phyloP scores from a whole-genome alignment of 1,284 basidiomycete genomes.

The Ustilago esculenta region DNA sequence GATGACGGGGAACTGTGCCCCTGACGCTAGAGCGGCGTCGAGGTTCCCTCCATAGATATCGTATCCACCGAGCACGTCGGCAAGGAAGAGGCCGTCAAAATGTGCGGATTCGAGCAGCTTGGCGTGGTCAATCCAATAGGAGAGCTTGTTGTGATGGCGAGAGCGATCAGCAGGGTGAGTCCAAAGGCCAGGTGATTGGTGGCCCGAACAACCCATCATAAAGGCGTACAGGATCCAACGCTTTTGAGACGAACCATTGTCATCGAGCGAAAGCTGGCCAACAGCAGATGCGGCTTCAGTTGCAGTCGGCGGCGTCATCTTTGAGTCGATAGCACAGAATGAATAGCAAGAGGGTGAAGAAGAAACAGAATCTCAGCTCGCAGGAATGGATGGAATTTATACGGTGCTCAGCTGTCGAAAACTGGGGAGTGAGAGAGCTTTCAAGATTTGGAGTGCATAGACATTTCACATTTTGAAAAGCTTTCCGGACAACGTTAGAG shows the following conservation, averaged over 20 bases:
- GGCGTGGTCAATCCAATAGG: conserved; percentile 60
- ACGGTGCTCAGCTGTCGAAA: too few species aligned
- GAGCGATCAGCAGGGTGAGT: conserved; percentile 53
- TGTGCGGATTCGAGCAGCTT: conserved; percentile 56
- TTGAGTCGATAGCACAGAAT: too few species aligned
- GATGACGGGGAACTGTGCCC: conserved; percentile 62
- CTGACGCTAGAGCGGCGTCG: conserved; percentile 53
- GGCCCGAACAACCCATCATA: conserved; percentile 60
- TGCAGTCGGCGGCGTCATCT: conserved; percentile 20
- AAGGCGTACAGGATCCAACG: conserved; percentile 53
- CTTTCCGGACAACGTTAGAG: too few species aligned
- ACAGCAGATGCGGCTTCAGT: conserved; percentile 9
- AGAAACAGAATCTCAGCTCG: too few species aligned
- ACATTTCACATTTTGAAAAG: too few species aligned
- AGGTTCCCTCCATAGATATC: conserved; percentile 55
- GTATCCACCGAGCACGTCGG: conserved; percentile 63
- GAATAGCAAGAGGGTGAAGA: neutral
- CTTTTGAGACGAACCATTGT: conserved; percentile 1
- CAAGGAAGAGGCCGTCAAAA: conserved; percentile 62
- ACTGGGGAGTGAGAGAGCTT: too few species aligned
- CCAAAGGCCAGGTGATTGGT: conserved; percentile 58
- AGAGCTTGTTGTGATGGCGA: conserved; percentile 54
- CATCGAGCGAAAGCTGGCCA: conserved; percentile 10
- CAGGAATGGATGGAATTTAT: too few species aligned
- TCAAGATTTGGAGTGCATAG: too few species aligned